Percentiles rank a stretch among this genome's conserved stretches.
phyloP scores from a whole-genome alignment of 2,329 filamentous ascomycete genomes.

The Hypoxylon sp. region DNA sequence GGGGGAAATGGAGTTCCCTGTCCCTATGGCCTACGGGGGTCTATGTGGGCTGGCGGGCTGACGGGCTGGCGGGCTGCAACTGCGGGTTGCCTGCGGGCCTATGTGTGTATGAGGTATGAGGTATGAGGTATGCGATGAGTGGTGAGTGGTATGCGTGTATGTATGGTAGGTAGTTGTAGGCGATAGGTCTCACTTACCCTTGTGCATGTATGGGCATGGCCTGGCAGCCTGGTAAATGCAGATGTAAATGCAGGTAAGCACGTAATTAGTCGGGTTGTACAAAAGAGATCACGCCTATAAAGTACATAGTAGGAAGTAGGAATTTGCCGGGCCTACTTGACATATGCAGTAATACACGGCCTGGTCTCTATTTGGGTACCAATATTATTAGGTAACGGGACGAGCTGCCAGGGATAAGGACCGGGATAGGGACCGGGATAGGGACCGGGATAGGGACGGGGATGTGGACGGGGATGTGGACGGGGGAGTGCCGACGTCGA shows the following conservation, averaged over 20 bases:
- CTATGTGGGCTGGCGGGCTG: neutral
- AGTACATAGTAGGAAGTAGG: no score
- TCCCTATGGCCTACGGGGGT: neutral
- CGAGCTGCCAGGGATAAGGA: conserved; percentile 12
- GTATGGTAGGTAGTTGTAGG: neutral
- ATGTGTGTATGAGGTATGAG: neutral
- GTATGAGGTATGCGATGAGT: neutral
- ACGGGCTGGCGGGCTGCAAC: no score
- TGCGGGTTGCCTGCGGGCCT: neutral
- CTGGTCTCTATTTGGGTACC: conserved; percentile 5
- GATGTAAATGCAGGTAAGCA: conserved; percentile 10
- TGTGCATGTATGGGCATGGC: neutral
- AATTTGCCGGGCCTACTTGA: conserved; percentile 21
- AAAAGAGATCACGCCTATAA: neutral
- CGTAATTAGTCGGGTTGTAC: conserved; percentile 5
- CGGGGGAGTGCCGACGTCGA: conserved; percentile 10
- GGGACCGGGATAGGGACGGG: no score
- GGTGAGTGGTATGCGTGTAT: neutral
- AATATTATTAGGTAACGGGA: conserved; percentile 18
- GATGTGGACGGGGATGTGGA: no score
- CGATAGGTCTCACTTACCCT: neutral
- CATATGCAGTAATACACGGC: neutral
- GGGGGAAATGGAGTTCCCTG: conserved; percentile 7
- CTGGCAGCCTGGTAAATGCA: neutral
- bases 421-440: no score